A percentile compares a stretch with the other conserved stretches of the same genome.
Conservation (phyloP, 768 basidiomycete species). For the Lactifluus pinguis region DNA sequence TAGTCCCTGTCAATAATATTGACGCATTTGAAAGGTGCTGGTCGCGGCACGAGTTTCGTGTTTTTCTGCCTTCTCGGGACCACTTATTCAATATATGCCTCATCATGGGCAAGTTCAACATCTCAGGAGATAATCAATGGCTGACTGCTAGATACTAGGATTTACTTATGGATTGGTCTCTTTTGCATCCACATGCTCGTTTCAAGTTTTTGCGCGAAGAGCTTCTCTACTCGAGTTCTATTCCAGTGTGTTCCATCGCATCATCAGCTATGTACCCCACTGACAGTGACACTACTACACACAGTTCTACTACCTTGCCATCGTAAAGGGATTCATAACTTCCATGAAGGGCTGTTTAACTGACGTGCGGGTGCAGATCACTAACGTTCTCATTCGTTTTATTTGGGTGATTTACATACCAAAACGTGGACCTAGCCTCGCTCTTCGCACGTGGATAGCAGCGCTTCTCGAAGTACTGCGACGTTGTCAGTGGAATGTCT, state of each 20-base stretch:
- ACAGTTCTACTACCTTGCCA: conserved; percentile 71
- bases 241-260: conserved; percentile 37
- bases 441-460: conserved; percentile 55
- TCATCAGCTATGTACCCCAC: neutral
- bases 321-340: conserved; percentile 36
- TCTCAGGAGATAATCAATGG: neutral
- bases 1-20: neutral
- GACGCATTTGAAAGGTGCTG: conserved; percentile 25
- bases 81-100: conserved; percentile 60
- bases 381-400: conserved; percentile 72
- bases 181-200: conserved; percentile 48
- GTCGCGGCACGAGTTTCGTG: conserved; percentile 43
- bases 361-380: conserved; percentile 36
- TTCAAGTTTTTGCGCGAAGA: conserved; percentile 65
- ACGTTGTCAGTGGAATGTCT: conserved; percentile 88
- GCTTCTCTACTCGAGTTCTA: conserved; percentile 57
- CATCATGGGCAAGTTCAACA: conserved; percentile 56
- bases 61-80: conserved; percentile 60
- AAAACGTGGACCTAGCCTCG: conserved; percentile 34
- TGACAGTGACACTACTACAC: neutral
- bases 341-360: neutral
- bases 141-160: conserved; percentile 41
- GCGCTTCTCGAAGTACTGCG: conserved; percentile 70
- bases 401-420: conserved; percentile 78
- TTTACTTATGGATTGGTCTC: conserved; percentile 85